A percentile compares a stretch with the other conserved stretches of the same genome.
These are phyloP conservation scores for Cinnamomum chago DNA, from an alignment of 164 flowering plant genomes.

Conservation along the genomic window DNA sequence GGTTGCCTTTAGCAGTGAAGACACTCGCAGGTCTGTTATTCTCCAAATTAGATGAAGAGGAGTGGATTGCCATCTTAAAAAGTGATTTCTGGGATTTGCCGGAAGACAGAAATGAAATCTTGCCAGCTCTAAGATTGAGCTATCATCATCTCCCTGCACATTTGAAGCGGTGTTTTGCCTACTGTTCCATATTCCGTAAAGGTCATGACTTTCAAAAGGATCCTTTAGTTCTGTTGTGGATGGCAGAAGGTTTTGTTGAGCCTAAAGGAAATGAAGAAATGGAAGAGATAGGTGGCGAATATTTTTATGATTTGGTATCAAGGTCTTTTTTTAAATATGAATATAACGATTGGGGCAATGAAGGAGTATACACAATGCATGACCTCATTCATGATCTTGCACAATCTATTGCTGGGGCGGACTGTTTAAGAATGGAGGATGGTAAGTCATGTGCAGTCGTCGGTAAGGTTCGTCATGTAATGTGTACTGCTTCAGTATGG, in stretches of 20 bases:
- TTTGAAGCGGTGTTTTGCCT: slow-evolving; percentile 12
- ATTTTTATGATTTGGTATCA: slow-evolving; percentile 4
- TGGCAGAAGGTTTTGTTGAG: slow-evolving; percentile 3
- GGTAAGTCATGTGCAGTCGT: neutral
- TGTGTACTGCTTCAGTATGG: neutral
- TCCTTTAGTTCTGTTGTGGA: slow-evolving; percentile 13
- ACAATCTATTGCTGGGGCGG: neutral
- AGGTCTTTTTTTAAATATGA: slow-evolving; percentile 6
- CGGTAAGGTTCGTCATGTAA: neutral
- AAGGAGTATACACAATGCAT: slow-evolving; percentile 1
- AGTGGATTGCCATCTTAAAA: slow-evolving; percentile 10
- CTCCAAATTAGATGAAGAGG: neutral
- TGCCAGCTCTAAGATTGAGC: slow-evolving; percentile 13
- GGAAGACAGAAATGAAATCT: neutral
- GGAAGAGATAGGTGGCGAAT: slow-evolving; percentile 7
- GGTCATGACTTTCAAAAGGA: neutral
- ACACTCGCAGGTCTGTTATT: slow-evolving; percentile 4
- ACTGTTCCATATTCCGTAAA: slow-evolving; percentile 18
- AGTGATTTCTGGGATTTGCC: slow-evolving; percentile 14
- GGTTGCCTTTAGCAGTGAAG: slow-evolving; percentile 15
- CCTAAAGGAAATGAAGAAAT: neutral
- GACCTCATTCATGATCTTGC: slow-evolving; percentile 11
- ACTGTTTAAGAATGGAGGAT: neutral
- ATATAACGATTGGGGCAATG: neutral
- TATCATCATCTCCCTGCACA: slow-evolving; percentile 12